phyloP scores from a whole-genome alignment of 192 early-diverging fungal species.

The Podila minutissima region DNA sequence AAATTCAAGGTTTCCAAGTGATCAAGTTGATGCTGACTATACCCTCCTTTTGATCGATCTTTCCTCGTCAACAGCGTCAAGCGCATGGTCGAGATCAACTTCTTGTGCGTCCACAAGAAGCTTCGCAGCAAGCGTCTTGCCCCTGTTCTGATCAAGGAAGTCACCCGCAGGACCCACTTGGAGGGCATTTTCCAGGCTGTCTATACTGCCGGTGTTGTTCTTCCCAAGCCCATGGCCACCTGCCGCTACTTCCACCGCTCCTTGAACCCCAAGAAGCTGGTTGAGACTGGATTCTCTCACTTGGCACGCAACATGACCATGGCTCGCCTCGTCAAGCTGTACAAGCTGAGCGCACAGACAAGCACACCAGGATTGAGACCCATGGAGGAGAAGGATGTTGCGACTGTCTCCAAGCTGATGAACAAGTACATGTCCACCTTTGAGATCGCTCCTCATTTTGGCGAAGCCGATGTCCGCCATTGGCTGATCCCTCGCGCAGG shows the following conservation, averaged over 20 bases:
- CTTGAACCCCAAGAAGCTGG: conserved; percentile 93
- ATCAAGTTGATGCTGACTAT: background rate
- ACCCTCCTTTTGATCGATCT: background rate
- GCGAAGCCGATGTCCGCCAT: conserved; percentile 89
- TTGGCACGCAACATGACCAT: conserved; percentile 77
- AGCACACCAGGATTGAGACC: conserved; percentile 76
- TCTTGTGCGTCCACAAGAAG: conserved; percentile 96
- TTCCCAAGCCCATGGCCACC: conserved; percentile 88
- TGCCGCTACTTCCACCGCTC: conserved; percentile 93
- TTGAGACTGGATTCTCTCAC: conserved; percentile 94
- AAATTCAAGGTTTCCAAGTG: background rate
- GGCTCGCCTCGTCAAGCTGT: conserved; percentile 74
- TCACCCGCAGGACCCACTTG: conserved; percentile 92
- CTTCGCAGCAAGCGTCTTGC: conserved; percentile 94
- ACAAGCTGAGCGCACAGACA: conserved; percentile 72
- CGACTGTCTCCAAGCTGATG: conserved; percentile 75
- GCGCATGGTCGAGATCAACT: conserved; percentile 96
- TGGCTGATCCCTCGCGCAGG: conserved; percentile 87
- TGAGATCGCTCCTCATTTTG: conserved; percentile 79
- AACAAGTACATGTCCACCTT: conserved; percentile 77
- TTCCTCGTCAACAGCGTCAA: conserved; percentile 52
- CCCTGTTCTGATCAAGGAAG: conserved; percentile 97
- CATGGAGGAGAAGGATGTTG: conserved; percentile 85
- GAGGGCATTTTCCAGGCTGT: conserved; percentile 97
- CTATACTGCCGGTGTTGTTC: conserved; percentile 91